These are phyloP conservation scores for Coprinopsis marcescibilis DNA, from an alignment of 768 basidiomycete species.

Conservation along the genomic window DNA sequence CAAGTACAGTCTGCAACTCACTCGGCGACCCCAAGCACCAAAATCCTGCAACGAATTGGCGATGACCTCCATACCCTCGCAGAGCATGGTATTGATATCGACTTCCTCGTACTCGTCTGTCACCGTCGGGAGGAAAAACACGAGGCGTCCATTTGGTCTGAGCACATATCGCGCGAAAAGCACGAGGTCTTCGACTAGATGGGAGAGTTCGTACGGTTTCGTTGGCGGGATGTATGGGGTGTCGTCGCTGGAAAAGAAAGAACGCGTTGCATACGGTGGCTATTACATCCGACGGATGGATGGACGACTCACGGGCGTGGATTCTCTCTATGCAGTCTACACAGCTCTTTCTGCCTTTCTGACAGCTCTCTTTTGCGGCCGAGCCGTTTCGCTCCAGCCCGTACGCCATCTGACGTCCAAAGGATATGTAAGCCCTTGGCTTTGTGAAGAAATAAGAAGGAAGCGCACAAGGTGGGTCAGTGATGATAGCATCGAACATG, in stretches of 20 bases:
- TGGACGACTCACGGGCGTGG: slow-evolving; percentile 40
- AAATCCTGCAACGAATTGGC: slow-evolving; percentile 91
- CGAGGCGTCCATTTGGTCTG: slow-evolving; percentile 80
- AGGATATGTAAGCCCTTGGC: not conserved
- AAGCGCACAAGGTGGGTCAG: slow-evolving; percentile 85
- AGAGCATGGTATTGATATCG: slow-evolving; percentile 73
- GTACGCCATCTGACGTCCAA: slow-evolving; percentile 72
- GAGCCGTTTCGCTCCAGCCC: slow-evolving; percentile 80
- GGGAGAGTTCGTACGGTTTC: slow-evolving; percentile 86
- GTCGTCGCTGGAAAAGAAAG: slow-evolving; percentile 40
- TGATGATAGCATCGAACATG: slow-evolving; percentile 90
- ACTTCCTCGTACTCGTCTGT: slow-evolving; percentile 87
- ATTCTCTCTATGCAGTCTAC: slow-evolving; percentile 30
- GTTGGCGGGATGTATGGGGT: slow-evolving; percentile 85
- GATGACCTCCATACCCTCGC: slow-evolving; percentile 83
- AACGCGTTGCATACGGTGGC: not conserved
- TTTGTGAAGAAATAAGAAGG: not conserved
- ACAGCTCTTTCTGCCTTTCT: slow-evolving; percentile 30
- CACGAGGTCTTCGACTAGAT: slow-evolving; percentile 77
- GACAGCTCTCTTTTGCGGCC: slow-evolving; percentile 56
- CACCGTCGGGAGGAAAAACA: slow-evolving; percentile 93
- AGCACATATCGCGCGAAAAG: slow-evolving; percentile 77
- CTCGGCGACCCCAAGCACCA: slow-evolving; percentile 90
- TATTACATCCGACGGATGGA: not conserved
- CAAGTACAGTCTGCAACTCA: slow-evolving; percentile 29